Percentiles rank a stretch among this genome's conserved stretches.
These are phyloP conservation scores for Saccharomyces paradoxus DNA, from an alignment of 805 yeast species.

Conservation along the genomic window DNA sequence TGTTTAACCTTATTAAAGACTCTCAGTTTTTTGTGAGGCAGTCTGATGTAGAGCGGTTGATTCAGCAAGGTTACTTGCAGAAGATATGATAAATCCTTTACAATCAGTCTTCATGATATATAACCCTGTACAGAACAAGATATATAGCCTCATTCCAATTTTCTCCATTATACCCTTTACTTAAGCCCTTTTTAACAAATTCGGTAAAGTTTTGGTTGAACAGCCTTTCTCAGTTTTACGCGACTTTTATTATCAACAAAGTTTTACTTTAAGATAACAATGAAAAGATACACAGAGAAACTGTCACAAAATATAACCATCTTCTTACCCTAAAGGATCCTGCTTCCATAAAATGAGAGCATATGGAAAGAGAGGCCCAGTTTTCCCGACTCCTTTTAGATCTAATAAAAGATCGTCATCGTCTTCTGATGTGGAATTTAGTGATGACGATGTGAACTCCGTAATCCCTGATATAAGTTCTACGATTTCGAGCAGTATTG, in stretches of 20 bases:
- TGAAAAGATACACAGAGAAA: background rate
- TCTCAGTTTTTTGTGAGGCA: constrained; percentile 92
- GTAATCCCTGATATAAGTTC: background rate
- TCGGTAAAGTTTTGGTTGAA: background rate
- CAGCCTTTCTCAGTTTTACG: background rate
- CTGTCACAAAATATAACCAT: background rate
- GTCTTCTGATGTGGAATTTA: constrained; percentile 9
- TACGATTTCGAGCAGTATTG: background rate
- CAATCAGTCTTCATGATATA: background rate
- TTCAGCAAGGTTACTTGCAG: constrained; percentile 89
- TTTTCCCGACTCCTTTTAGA: background rate
- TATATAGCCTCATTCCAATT: background rate
- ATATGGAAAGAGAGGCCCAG: background rate
- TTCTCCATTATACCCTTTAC: background rate
- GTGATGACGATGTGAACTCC: constrained; percentile 11
- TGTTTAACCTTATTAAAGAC: constrained; percentile 83
- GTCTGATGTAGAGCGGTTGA: constrained; percentile 86
- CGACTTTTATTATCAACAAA: background rate
- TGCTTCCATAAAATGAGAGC: background rate
- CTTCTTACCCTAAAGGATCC: background rate
- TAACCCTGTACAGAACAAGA: background rate
- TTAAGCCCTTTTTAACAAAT: background rate
- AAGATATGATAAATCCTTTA: constrained; percentile 37
- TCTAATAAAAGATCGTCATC: background rate
- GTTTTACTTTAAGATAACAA: background rate